Base-by-base conservation (phyloP, 192 early-diverging fungal species). In the Dissophora ornata region DNA sequence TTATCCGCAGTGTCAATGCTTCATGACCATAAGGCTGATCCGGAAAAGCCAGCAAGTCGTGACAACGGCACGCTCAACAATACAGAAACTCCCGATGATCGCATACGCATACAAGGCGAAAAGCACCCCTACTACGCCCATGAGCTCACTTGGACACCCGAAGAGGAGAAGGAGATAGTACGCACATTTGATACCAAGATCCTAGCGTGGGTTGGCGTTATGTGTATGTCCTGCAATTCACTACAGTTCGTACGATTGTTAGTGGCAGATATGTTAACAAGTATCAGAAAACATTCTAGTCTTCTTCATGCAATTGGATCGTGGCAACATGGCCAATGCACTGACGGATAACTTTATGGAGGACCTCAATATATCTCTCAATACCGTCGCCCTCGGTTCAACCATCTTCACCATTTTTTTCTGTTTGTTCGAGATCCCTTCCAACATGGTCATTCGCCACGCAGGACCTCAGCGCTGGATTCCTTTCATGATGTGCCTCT, bases 391-490 rank as follows among this genome's bases (percentile, higher is more conserved):
- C 41, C 74, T 82, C 22, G 80, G 79, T 34, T 78, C 63, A 15
- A 88, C 84, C 12, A 55, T 88, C 36, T 68, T 88, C 19, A 71
- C 82, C 19, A 41, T 71, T 21, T 73, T 70, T 13, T 85, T 85
- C 45, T 66, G 63, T 62, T 6, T 67, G 0, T 77, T 77, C 28
- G 82, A 83, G 28, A 57, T 88, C 15, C 86, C 86, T 2, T 84
- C 82, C 11, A 84, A 86, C 45, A 59, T 84, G 33, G 69, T 88
- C 41, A 81, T 81, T 25, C 79, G 73, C 21, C 57, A 58, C 12
- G 46, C 79, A 15, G 87, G 87, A 18, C 67, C 86, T 33, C 81
- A 88, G 53, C 56, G 66, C 7, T 88, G 85, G 86, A 85, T 88
- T 41, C 86, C 87, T 1, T 64, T 86, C 24, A 54, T 85, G 8